Conservation (phyloP, 768 basidiomycete genomes). For the Termitomyces sp. region DNA sequence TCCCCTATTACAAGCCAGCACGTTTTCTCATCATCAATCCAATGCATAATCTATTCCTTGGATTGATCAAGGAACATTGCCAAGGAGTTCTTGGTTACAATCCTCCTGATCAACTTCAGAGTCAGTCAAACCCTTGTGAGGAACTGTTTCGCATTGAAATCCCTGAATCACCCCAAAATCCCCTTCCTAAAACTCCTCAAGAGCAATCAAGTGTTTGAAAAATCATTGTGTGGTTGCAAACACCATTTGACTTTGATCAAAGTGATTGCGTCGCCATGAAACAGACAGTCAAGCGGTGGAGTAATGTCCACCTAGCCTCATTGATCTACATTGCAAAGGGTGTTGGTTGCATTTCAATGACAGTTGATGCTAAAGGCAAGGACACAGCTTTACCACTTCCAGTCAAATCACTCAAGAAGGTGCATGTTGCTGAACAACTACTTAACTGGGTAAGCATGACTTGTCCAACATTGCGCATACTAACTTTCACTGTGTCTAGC, state of each 20-base stretch:
- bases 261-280: not conserved
- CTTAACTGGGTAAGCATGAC: not conserved
- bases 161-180: not conserved
- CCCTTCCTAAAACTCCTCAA: not conserved
- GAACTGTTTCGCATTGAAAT: not conserved
- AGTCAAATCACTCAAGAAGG: not conserved
- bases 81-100: conserved; percentile 19
- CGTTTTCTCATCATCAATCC: conserved; percentile 23
- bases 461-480: not conserved
- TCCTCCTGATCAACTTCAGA: not conserved
- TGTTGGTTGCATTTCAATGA: too few relatives aligned
- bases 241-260: not conserved
- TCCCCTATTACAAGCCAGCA: conserved; percentile 29
- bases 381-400: not conserved
- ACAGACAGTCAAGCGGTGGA: not conserved
- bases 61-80: conserved; percentile 20
- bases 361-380: too few relatives aligned
- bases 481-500: not conserved
- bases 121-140: not conserved
- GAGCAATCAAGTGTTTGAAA: not conserved
- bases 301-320: not conserved
- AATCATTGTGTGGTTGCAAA: not conserved
- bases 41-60: conserved; percentile 28
- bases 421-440: not conserved
- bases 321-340: not conserved